Evolutionary conservation across 345 rosid species (phyloP), one percentile per base, ranked within the genome.

Genomic region (Gossypium australe): DNA sequence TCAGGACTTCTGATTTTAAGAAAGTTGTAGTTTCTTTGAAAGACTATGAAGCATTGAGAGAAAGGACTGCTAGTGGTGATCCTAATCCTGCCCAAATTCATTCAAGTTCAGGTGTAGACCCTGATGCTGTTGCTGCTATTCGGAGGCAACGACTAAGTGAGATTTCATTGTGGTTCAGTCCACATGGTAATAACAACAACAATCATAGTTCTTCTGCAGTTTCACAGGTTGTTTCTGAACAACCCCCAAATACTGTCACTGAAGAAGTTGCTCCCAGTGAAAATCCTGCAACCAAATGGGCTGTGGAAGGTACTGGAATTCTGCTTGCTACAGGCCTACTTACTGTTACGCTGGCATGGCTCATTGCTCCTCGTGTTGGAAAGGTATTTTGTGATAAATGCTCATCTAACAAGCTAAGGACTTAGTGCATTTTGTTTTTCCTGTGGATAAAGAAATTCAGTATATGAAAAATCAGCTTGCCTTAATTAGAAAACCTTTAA

Each of bases 291-390:
- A 89, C 97, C 65, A 94, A 86, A 78, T 94, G 92, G 98, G 98
- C 98, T 48, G 94, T 92, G 71, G 98, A 94, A 86, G 95, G 95
- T 65, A 91, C 94, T 0, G 98, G 98, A 67, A 94, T 94, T 79
- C 84, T 94, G 82, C 94, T 94, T 72, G 97, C 97, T 67, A 90
- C 97, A 0, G 97, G 97, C 74, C 79, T 94, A 47, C 94, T 92
- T 72, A 92, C 98, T 20, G 95, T 91, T 52, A 89, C 98, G 25
- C 84, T 94, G 76, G 95, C 97, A 34, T 94, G 98, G 97, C 92
- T 94, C 64, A 89, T 94, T 76, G 98, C 98, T 60, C 98, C 98
- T 64, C 98, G 85, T 68, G 98, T 92, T 85, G 98, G 98, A 76
- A 92, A 91, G 97, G 98, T 94, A 80, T 63, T 81, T 22, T 52